Evolutionary conservation across 768 basidiomycete species (phyloP).

Genomic region (Termitomyces sp.): DNA sequence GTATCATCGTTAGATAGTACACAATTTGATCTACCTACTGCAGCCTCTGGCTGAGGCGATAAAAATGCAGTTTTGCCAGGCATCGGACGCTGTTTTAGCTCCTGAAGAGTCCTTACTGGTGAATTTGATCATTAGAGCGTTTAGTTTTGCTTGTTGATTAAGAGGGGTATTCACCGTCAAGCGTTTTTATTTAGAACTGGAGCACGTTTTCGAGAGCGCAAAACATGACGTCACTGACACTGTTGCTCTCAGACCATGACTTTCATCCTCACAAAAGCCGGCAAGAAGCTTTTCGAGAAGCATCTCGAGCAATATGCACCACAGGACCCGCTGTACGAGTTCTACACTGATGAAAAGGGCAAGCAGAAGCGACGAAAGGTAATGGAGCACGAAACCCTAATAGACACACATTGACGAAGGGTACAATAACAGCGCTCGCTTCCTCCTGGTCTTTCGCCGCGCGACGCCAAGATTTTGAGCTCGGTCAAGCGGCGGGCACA

Average conservation of each 20-base stretch:
- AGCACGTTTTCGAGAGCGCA: too few species aligned
- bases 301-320: slow-evolving; percentile 69
- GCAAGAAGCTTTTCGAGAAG: slow-evolving; percentile 60
- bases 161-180: too few species aligned
- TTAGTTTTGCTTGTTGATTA: too few species aligned
- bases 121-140: too few species aligned
- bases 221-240: neutral
- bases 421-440: slow-evolving; percentile 52
- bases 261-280: slow-evolving; percentile 39
- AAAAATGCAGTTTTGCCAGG: too few species aligned
- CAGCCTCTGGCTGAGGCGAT: too few species aligned
- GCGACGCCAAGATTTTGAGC: slow-evolving; percentile 72
- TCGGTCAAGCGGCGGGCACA: slow-evolving; percentile 77
- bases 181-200: too few species aligned
- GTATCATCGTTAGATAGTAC: too few species aligned
- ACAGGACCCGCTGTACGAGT: slow-evolving; percentile 72
- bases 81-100: too few species aligned
- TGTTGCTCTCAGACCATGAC: slow-evolving; percentile 19
- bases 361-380: slow-evolving; percentile 60
- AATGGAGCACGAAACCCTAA: slow-evolving; percentile 11
- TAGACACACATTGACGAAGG: neutral
- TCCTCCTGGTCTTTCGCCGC: slow-evolving; percentile 75
- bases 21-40: too few species aligned
- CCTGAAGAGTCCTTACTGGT: too few species aligned
- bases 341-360: slow-evolving; percentile 52